phyloP scores from a whole-genome alignment of 1,284 basidiomycete species.

The Malassezia sympodialis region DNA sequence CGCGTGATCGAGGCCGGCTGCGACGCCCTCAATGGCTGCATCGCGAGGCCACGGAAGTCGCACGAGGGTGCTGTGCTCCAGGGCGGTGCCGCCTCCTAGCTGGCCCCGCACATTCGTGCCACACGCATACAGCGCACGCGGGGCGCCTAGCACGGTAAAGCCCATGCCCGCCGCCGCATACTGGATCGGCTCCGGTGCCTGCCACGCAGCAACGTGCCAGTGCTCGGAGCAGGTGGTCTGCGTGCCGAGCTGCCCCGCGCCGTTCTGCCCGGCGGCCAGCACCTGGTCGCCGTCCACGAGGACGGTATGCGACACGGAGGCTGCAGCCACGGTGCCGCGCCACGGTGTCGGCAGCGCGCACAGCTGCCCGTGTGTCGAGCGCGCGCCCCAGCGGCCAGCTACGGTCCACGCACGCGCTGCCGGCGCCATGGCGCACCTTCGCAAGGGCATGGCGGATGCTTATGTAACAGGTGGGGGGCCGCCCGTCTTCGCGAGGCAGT shows the following conservation, averaged over 20 bases:
- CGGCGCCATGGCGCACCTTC: neutral
- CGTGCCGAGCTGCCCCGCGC: slow-evolving; percentile 1
- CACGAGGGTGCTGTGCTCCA: neutral
- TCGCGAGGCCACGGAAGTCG: neutral
- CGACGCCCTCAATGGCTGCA: neutral
- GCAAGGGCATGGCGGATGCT: neutral
- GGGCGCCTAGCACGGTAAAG: neutral
- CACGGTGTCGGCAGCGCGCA: neutral
- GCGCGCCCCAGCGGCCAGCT: neutral
- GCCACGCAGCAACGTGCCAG: neutral
- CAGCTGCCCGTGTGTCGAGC: neutral
- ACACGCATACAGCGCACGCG: neutral
- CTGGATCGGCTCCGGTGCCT: neutral
- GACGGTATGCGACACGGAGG: slow-evolving; percentile 12
- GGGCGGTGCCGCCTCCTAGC: neutral
- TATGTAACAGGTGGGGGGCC: neutral
- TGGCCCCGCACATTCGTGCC: slow-evolving; percentile 12
- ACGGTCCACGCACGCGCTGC: neutral
- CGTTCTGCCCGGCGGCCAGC: slow-evolving; percentile 3
- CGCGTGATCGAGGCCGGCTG: slow-evolving; percentile 12
- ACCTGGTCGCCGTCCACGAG: neutral
- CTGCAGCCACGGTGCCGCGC: neutral
- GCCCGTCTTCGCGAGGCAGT: neutral
- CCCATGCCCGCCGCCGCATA: slow-evolving; percentile 6
- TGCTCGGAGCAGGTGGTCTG: neutral